phyloP scores from a whole-genome alignment of 306 rosid species.

The Lathyrus aphaca region DNA sequence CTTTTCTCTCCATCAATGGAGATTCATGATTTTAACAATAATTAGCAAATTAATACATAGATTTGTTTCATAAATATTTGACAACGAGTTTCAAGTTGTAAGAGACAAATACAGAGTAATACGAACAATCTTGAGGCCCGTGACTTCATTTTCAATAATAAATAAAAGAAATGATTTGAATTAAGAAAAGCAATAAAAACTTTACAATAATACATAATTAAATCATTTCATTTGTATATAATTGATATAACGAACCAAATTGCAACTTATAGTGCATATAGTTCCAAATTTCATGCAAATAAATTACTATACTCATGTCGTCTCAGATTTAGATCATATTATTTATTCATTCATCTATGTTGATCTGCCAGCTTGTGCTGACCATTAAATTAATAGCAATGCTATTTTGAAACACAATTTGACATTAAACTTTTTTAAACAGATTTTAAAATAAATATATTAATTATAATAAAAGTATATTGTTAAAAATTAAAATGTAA shows the following conservation, averaged over 20 bases:
- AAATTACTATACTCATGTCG: no score
- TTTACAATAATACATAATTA: not conserved
- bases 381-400: not conserved
- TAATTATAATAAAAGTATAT: no score
- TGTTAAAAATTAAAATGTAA: no score
- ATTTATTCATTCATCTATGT: slow-evolving; percentile 32
- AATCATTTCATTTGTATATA: slow-evolving; percentile 15
- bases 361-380: slow-evolving; percentile 47
- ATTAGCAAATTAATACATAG: not conserved
- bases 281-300: slow-evolving; percentile 38
- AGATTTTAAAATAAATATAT: no score
- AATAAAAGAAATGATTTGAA: slow-evolving; percentile 24
- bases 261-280: slow-evolving; percentile 25
- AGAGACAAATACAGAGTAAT: slow-evolving; percentile 39
- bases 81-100: slow-evolving; percentile 26
- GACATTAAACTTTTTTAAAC: no score
- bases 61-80: not conserved
- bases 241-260: slow-evolving; percentile 42
- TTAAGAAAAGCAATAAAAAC: slow-evolving; percentile 1
- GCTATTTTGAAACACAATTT: no score
- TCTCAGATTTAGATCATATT: slow-evolving; percentile 32
- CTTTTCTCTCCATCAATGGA: no score
- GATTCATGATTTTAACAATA: no score
- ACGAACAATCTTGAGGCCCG: slow-evolving; percentile 30
- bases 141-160: not conserved